phyloP scores from a whole-genome alignment of 2,329 filamentous ascomycete species.

The Neopestalotiopsis clavispora region DNA sequence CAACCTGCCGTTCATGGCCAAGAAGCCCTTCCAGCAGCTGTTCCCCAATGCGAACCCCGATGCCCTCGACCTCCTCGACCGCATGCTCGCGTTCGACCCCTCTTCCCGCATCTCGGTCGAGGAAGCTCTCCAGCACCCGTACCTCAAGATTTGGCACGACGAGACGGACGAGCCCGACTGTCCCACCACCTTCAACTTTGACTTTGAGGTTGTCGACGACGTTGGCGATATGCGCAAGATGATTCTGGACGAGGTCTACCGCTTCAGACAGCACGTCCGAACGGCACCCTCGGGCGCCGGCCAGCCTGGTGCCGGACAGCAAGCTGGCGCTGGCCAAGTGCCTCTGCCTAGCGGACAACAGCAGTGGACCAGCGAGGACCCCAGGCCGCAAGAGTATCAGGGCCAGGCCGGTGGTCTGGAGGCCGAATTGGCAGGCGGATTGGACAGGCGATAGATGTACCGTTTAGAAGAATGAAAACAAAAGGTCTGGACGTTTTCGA shows the following conservation, averaged over 20 bases:
- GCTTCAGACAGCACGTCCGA: conserved; percentile 73
- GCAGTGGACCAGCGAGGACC: conserved; percentile 65
- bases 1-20: conserved; percentile 93
- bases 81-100: conserved; percentile 97
- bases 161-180: conserved; percentile 93
- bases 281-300: conserved; percentile 49
- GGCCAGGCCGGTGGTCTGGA: conserved; percentile 56
- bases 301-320: conserved; percentile 40
- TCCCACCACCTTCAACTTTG: conserved; percentile 95
- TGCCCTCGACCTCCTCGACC: conserved; percentile 91
- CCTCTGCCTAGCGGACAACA: conserved; percentile 54
- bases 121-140: conserved; percentile 92
- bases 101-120: conserved; percentile 93
- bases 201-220: conserved; percentile 97
- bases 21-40: conserved; percentile 84
- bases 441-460: conserved; percentile 48
- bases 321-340: conserved; percentile 47
- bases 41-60: conserved; percentile 97
- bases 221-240: conserved; percentile 94
- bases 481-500: background rate
- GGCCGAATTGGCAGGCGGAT: conserved; percentile 63
- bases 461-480: background rate
- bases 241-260: conserved; percentile 92
- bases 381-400: conserved; percentile 63
- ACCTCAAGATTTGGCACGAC: conserved; percentile 98